Percentiles rank a stretch among this genome's conserved stretches.
Evolutionary conservation across 1,139 yeast genomes (phyloP).

Genomic region (Geotrichum bryndzae): DNA sequence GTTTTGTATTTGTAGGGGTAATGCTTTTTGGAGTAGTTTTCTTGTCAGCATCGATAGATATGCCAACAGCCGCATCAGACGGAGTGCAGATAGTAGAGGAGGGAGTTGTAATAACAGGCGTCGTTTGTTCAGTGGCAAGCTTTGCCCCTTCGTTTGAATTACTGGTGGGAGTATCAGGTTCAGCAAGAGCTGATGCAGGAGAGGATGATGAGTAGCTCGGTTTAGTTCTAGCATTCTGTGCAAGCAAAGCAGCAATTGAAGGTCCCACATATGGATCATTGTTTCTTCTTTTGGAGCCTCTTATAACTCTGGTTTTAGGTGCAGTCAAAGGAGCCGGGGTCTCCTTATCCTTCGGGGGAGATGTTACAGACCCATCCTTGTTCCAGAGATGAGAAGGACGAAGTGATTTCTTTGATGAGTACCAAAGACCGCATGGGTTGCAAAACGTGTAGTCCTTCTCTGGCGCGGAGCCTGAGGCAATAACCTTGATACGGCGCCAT

Average conservation of each 20-base stretch:
- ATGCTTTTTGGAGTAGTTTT: neutral
- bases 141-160: neutral
- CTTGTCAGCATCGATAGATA: neutral
- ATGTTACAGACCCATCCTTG: neutral
- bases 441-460: constrained; percentile 27
- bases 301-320: neutral
- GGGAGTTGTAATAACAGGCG: neutral
- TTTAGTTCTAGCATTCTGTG: constrained; percentile 6
- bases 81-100: neutral
- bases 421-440: constrained; percentile 39
- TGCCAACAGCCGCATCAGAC: neutral
- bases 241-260: constrained; percentile 9
- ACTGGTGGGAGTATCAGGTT: neutral
- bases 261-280: constrained; percentile 7
- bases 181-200: neutral
- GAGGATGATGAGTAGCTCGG: neutral
- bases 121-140: neutral
- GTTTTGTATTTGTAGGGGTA: neutral
- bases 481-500: constrained; percentile 32
- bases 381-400: constrained; percentile 27
- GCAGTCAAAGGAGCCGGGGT: neutral
- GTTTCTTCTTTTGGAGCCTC: neutral
- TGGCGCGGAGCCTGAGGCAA: neutral
- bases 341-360: neutral
- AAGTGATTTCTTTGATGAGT: constrained; percentile 30